A percentile compares a stretch with the other conserved stretches of the same genome.
phyloP scores from a whole-genome alignment of 768 basidiomycete genomes.

The Lactarius tabidus region DNA sequence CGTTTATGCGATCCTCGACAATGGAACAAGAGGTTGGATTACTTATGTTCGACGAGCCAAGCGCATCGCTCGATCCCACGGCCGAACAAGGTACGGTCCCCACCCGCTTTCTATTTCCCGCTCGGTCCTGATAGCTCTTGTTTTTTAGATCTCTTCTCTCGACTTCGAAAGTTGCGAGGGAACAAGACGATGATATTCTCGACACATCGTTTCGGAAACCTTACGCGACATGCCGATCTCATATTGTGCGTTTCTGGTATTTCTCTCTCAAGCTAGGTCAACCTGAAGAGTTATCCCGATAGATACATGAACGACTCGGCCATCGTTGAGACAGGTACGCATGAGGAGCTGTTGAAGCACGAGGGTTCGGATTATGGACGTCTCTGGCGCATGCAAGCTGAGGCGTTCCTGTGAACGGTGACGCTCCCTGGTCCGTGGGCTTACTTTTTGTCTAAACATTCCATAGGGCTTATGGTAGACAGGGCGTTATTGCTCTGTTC shows the following conservation, averaged over 20 bases:
- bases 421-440: background rate
- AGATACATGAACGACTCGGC: constrained; percentile 68
- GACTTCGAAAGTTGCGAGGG: constrained; percentile 60
- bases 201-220: constrained; percentile 64
- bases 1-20: constrained; percentile 63
- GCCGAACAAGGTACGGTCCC: constrained; percentile 59
- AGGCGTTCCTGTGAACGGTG: constrained; percentile 45
- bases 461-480: too few relatives aligned
- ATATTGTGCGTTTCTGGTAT: constrained; percentile 10
- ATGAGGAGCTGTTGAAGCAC: constrained; percentile 50
- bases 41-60: constrained; percentile 71
- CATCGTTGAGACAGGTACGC: constrained; percentile 64
- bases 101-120: background rate
- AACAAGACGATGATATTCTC: constrained; percentile 84
- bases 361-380: constrained; percentile 62
- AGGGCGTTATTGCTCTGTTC: too few relatives aligned
- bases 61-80: constrained; percentile 66
- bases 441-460: too few relatives aligned
- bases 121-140: background rate
- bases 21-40: constrained; percentile 48
- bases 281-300: background rate
- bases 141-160: constrained; percentile 58
- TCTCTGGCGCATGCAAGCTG: constrained; percentile 70
- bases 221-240: constrained; percentile 52
- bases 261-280: background rate